These are phyloP conservation scores for Colletotrichum tanaceti DNA, from an alignment of 2,329 filamentous ascomycete genomes.

Conservation along the genomic window DNA sequence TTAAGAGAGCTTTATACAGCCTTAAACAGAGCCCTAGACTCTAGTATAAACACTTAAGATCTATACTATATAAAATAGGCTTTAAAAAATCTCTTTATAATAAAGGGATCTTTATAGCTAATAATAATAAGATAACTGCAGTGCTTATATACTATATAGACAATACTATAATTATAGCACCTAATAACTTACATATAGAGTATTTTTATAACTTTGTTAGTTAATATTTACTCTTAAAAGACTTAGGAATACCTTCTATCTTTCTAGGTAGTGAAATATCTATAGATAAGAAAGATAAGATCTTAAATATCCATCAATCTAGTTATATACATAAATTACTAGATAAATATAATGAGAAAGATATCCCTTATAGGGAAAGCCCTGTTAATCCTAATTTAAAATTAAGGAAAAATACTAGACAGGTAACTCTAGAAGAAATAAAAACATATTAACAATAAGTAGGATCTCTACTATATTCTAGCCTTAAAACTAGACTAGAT, in stretches of 20 bases:
- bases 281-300: neutral
- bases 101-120: neutral
- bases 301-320: slow-evolving; percentile 1
- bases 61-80: neutral
- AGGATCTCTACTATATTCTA: neutral
- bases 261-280: neutral
- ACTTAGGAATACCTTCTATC: no score
- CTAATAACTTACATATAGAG: neutral
- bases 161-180: neutral
- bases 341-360: no score
- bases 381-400: no score
- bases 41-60: neutral
- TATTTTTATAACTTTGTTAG: no score
- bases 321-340: no score
- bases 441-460: neutral
- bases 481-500: neutral
- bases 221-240: no score
- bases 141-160: neutral
- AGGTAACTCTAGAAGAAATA: neutral
- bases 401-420: neutral
- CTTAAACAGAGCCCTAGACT: neutral
- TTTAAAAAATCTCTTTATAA: neutral
- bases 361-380: neutral
- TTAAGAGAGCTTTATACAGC: no score
- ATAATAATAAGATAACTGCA: neutral